Conservation (phyloP, 257 asterid species). For the Asclepias syriaca region DNA sequence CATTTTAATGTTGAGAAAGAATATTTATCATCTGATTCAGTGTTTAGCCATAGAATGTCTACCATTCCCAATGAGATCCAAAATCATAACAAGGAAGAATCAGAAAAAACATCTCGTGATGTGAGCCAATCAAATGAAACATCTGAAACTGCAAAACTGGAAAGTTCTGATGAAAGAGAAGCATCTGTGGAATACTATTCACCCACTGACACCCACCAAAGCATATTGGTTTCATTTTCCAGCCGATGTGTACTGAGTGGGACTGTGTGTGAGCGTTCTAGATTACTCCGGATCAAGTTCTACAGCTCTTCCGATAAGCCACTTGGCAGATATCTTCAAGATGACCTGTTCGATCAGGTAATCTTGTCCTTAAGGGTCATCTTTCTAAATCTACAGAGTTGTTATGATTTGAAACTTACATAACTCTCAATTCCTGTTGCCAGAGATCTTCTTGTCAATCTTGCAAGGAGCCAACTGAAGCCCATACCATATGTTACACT, state of each 20-base stretch:
- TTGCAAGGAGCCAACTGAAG: constrained; percentile 86
- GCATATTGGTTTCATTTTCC: constrained; percentile 85
- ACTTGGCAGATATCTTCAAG: constrained; percentile 79
- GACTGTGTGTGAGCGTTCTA: constrained; percentile 77
- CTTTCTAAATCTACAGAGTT: not conserved
- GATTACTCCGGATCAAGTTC: constrained; percentile 70
- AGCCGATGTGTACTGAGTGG: constrained; percentile 67
- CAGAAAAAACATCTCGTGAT: constrained; percentile 23
- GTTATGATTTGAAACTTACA: constrained; percentile 1
- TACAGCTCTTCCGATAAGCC: constrained; percentile 91
- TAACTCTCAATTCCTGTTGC: constrained; percentile 18
- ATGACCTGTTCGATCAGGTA: constrained; percentile 87
- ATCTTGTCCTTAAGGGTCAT: constrained; percentile 10
- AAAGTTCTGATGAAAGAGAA: constrained; percentile 34
- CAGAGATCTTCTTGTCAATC: constrained; percentile 69
- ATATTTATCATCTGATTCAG: constrained; percentile 32
- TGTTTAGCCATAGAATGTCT: constrained; percentile 15
- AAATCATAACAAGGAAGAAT: constrained; percentile 10
- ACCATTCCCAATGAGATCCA: constrained; percentile 12
- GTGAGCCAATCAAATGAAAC: constrained; percentile 36
- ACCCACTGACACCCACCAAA: constrained; percentile 51
- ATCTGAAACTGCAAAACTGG: constrained; percentile 31
- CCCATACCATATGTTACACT: constrained; percentile 78
- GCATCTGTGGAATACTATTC: constrained; percentile 42
- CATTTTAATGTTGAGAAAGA: constrained; percentile 32